These are phyloP conservation scores for Venturiaceae sp. DNA, from an alignment of 2,329 filamentous ascomycete genomes.

Conservation along the genomic window DNA sequence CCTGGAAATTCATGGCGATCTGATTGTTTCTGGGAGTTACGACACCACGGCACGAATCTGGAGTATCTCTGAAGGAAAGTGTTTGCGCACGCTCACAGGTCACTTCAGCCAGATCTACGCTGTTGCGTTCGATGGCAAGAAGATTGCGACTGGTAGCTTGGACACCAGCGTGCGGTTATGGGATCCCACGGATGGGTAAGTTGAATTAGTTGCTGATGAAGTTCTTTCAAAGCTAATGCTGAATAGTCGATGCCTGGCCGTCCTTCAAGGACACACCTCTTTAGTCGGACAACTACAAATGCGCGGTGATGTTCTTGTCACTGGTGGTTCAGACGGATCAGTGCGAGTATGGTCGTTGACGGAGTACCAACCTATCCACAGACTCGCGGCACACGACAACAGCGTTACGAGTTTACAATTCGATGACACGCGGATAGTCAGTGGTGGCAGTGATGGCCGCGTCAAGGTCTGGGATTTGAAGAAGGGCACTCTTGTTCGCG, in stretches of 20 bases:
- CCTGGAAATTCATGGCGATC: slow-evolving; percentile 89
- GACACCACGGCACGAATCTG: slow-evolving; percentile 95
- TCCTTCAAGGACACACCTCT: slow-evolving; percentile 93
- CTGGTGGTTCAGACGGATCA: slow-evolving; percentile 90
- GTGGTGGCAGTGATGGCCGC: slow-evolving; percentile 90
- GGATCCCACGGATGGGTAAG: slow-evolving; percentile 81
- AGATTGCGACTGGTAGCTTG: slow-evolving; percentile 89
- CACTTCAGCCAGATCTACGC: slow-evolving; percentile 99
- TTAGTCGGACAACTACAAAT: slow-evolving; percentile 95
- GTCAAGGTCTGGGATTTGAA: slow-evolving; percentile 98
- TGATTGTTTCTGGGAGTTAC: slow-evolving; percentile 96
- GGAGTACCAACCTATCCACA: slow-evolving; percentile 84
- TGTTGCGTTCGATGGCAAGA: slow-evolving; percentile 89
- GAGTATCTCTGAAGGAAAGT: slow-evolving; percentile 94
- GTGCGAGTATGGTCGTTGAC: slow-evolving; percentile 94
- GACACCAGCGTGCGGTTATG: slow-evolving; percentile 96
- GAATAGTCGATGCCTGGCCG: slow-evolving; percentile 62
- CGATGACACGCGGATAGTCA: slow-evolving; percentile 90
- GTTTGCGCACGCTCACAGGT: slow-evolving; percentile 78
- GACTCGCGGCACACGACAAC: slow-evolving; percentile 93
- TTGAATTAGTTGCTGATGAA: slow-evolving; percentile 14
- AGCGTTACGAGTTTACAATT: slow-evolving; percentile 97
- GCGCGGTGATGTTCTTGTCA: slow-evolving; percentile 88
- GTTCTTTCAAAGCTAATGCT: neutral
- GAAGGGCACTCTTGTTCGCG: slow-evolving; percentile 80